Evolutionary conservation across 768 basidiomycete species (phyloP), one percentile per base, ranked within the genome.

Genomic region (Rhizopogon vesiculosus): DNA sequence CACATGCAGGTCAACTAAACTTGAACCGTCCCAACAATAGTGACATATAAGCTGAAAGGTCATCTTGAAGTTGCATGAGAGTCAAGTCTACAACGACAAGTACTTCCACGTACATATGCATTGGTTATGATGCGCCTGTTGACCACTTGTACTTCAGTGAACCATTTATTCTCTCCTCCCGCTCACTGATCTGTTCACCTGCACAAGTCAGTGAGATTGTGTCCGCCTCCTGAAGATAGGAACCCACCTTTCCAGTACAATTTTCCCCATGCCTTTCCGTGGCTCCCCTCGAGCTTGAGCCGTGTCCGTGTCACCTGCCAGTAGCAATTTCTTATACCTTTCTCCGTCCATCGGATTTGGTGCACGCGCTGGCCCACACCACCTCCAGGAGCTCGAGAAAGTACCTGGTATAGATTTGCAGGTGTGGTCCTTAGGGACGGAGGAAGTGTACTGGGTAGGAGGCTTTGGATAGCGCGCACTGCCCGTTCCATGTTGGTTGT

Each of bases 231-330:
- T 22, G 55, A 35, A 51, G 40, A 8, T 13, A 28, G 0, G 45
- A 29, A 72, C 83, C 56, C 51, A 91, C 91, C 89, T 74, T 78
- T 83, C 89, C 91, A 93, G 54, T 84, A 78, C 5, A 93, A 72
- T 56, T 76, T 74, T 7, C 91, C 91, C 92, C 92, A 93, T 16
- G 82, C 91, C 68, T 86, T 91, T 2, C 91, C 91, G 61, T 91
- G 87, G 28, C 69, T 75, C 28, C 90, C 90, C 60, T 85, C 84
- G 42, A 75, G 74, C 69, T 92, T 93, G 66, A 92, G 82, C 58
- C 75, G 73, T 33, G 87, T 78, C 63, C 80, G 76, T 3, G 90
- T 91, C 42, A 93, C 78, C 38, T 80, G 68, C 91, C 92, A 93
- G 66, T 83, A 91, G 55, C 81, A 87, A 42, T 80, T 76, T 46